Evolutionary conservation across 768 basidiomycete genomes (phyloP).

Genomic region (Rhodosporidiobolus sp.): DNA sequence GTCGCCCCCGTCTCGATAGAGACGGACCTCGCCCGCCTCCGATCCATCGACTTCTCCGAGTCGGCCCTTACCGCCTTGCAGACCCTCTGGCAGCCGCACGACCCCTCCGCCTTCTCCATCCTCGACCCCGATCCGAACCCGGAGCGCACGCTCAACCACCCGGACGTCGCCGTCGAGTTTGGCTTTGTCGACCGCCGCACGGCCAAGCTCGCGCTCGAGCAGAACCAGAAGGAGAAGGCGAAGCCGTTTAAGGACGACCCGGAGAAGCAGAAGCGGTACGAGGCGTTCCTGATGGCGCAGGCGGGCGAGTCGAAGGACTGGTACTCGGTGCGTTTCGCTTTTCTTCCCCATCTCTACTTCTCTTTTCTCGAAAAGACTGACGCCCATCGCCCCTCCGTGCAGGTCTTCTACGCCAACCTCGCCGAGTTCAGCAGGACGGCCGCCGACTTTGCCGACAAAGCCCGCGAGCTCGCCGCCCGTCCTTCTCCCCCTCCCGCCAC

Average conservation of each 20-base stretch:
- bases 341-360: background rate
- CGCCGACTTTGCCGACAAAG: background rate
- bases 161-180: background rate
- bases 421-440: background rate
- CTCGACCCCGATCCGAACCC: too few species aligned
- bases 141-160: background rate
- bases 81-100: background rate
- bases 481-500: too few species aligned
- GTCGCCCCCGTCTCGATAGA: too few species aligned
- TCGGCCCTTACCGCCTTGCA: background rate
- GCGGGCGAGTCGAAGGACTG: conserved; percentile 6
- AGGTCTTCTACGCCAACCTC: conserved; percentile 7
- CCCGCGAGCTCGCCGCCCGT: background rate
- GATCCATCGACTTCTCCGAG: background rate
- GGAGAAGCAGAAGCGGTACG: background rate
- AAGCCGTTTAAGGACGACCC: background rate
- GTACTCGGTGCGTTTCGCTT: conserved; percentile 3
- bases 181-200: background rate
- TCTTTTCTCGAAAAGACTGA: background rate
- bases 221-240: background rate
- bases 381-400: background rate
- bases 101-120: too few species aligned
- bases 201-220: background rate
- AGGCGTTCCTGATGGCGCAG: conserved; percentile 8
- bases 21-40: background rate